Conservation (phyloP, 345 rosid genomes). For the Eutrema yunnanense region DNA sequence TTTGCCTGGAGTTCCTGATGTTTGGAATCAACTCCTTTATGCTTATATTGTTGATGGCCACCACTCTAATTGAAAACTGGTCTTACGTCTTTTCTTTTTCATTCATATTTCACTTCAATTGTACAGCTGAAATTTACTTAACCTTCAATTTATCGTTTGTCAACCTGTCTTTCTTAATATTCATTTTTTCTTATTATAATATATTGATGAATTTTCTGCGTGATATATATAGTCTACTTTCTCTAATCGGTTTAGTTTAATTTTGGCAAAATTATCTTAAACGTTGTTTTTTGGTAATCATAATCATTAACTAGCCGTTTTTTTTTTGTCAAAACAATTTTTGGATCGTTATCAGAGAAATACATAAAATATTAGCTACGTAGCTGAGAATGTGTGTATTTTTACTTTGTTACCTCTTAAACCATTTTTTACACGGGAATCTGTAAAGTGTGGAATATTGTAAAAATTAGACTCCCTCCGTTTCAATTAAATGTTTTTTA, state of each 20-base stretch:
- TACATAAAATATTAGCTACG: no score
- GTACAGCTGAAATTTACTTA: constrained; percentile 18
- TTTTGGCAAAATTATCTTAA: neutral
- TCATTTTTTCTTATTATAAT: neutral
- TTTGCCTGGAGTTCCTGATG: constrained; percentile 91
- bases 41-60: constrained; percentile 37
- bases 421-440: neutral
- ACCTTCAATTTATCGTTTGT: neutral
- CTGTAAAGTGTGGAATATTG: neutral
- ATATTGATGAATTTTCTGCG: neutral
- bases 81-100: neutral
- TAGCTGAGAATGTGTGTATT: neutral
- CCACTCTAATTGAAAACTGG: constrained; percentile 4
- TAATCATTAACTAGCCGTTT: no score
- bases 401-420: neutral
- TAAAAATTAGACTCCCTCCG: no score
- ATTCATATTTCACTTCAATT: constrained; percentile 15
- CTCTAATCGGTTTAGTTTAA: neutral
- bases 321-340: no score
- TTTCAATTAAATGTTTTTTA: no score
- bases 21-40: constrained; percentile 84
- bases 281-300: no score
- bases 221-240: neutral
- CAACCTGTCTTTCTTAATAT: neutral
- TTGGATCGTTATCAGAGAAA: no score